Percentiles rank a stretch among this genome's conserved stretches.
Conservation (phyloP, 305 asterid genomes). For the Fraxinus velutina region DNA sequence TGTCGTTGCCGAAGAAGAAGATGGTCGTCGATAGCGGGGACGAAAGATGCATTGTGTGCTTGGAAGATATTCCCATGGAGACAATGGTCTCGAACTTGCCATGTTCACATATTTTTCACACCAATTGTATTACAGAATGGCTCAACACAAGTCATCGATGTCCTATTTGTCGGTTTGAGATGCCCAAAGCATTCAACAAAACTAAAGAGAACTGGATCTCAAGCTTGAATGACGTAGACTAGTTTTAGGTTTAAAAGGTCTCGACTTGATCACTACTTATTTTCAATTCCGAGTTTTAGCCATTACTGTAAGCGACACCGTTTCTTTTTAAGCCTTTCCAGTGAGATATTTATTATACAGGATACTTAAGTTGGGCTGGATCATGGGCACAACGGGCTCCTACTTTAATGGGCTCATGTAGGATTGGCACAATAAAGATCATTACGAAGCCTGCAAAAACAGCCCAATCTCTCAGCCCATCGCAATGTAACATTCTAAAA, state of each 20-base stretch:
- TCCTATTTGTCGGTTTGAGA: background rate
- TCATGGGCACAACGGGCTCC: background rate
- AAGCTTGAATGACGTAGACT: background rate
- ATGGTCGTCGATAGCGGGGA: background rate
- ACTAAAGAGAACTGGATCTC: background rate
- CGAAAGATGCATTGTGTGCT: background rate
- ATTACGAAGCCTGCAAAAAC: background rate
- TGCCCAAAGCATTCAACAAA: background rate
- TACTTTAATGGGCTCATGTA: background rate
- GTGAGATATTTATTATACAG: background rate
- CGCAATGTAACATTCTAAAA: background rate
- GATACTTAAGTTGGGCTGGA: background rate
- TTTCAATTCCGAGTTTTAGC: background rate
- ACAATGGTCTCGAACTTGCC: background rate
- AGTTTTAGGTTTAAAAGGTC: background rate
- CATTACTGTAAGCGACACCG: background rate
- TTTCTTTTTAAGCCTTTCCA: background rate
- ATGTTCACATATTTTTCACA: background rate
- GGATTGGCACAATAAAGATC: background rate
- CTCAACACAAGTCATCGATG: background rate
- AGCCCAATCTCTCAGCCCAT: background rate
- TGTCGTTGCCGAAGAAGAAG: background rate
- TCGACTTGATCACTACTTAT: background rate
- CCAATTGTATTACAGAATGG: background rate
- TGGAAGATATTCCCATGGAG: background rate